A percentile compares a stretch with the other conserved stretches of the same genome.
Conservation (phyloP, 1,284 basidiomycete genomes). For the Sanghuangporus weigelae region DNA sequence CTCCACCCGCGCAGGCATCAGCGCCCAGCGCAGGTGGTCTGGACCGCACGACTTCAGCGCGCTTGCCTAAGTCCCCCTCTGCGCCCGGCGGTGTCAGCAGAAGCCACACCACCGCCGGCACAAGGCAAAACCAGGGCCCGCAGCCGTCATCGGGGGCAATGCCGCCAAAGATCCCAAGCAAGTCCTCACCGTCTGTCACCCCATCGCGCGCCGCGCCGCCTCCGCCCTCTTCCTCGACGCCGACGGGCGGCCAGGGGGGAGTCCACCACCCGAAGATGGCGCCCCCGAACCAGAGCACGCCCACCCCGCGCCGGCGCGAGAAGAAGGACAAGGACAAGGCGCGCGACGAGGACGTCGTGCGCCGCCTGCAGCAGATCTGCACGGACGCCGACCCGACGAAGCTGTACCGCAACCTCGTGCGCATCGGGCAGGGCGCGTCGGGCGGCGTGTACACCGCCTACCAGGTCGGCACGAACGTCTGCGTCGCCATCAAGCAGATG, state of each 20-base stretch:
- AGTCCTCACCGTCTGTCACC: constrained; percentile 28
- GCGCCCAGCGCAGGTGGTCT: constrained; percentile 50
- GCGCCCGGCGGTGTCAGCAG: constrained; percentile 49
- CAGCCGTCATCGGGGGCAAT: constrained; percentile 27
- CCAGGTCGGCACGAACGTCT: constrained; percentile 88
- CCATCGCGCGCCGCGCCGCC: constrained; percentile 28
- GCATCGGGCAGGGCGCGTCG: constrained; percentile 98
- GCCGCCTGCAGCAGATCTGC: constrained; percentile 89
- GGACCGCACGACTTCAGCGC: constrained; percentile 74
- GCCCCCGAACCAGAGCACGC: constrained; percentile 36
- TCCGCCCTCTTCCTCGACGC: constrained; percentile 25
- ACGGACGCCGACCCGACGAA: constrained; percentile 96
- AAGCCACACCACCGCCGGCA: constrained; percentile 60
- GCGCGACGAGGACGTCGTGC: constrained; percentile 88
- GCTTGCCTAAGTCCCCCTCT: constrained; percentile 46
- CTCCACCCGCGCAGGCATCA: constrained; percentile 35
- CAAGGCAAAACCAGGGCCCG: constrained; percentile 23
- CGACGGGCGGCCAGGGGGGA: background rate
- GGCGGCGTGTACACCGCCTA: constrained; percentile 99
- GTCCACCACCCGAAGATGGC: constrained; percentile 11
- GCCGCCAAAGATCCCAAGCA: constrained; percentile 21
- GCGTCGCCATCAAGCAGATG: constrained; percentile 99
- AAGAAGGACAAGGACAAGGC: constrained; percentile 79
- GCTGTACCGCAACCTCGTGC: constrained; percentile 88
- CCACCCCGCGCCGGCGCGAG: constrained; percentile 80